Evolutionary conservation across 352 stramenopile species (phyloP).

Genomic region (Globisporangium polare): DNA sequence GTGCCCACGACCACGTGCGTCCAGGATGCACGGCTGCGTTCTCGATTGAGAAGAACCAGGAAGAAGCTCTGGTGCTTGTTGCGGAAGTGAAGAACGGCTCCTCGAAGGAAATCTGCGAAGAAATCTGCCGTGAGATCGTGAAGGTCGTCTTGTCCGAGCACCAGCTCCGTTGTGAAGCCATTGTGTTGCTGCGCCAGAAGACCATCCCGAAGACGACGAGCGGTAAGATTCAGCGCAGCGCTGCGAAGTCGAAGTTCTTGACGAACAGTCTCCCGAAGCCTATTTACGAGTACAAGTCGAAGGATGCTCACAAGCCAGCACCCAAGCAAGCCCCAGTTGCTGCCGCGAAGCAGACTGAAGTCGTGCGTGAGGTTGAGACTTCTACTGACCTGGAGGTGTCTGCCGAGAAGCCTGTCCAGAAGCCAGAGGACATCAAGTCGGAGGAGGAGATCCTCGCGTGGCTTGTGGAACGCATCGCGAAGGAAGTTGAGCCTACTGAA

Average conservation of each 20-base stretch:
- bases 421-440: slow-evolving; percentile 43
- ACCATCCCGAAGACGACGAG: slow-evolving; percentile 84
- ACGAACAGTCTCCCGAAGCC: slow-evolving; percentile 40
- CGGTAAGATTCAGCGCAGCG: slow-evolving; percentile 80
- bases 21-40: slow-evolving; percentile 76
- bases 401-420: slow-evolving; percentile 16
- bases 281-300: slow-evolving; percentile 47
- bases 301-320: slow-evolving; percentile 20
- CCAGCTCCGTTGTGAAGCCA: slow-evolving; percentile 61
- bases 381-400: slow-evolving; percentile 3
- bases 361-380: not conserved
- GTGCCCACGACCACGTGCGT: slow-evolving; percentile 57
- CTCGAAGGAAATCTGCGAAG: slow-evolving; percentile 40
- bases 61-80: slow-evolving; percentile 77
- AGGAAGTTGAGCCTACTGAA: slow-evolving; percentile 29
- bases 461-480: slow-evolving; percentile 58
- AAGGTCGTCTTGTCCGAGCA: slow-evolving; percentile 62
- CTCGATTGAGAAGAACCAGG: slow-evolving; percentile 73
- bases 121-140: slow-evolving; percentile 67
- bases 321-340: slow-evolving; percentile 2
- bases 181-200: slow-evolving; percentile 70
- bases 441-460: slow-evolving; percentile 68
- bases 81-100: slow-evolving; percentile 65
- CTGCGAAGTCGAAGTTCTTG: slow-evolving; percentile 55
- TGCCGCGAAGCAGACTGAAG: slow-evolving; percentile 13